phyloP scores from a whole-genome alignment of 139 green algal species.

The Chlorella vulgaris region DNA sequence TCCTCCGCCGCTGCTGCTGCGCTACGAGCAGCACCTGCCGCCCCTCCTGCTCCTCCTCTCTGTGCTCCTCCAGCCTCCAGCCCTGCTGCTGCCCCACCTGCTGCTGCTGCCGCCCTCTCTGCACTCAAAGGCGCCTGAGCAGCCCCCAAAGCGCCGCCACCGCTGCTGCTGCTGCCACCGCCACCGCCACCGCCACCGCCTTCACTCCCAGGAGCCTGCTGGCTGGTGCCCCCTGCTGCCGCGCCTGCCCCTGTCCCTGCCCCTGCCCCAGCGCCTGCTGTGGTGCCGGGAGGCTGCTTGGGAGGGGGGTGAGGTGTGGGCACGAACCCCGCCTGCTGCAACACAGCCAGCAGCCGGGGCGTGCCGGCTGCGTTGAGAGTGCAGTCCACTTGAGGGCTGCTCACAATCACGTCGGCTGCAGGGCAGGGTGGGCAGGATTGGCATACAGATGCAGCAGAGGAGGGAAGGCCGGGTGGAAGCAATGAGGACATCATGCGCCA shows the following conservation, averaged over 20 bases:
- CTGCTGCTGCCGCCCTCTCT: neutral
- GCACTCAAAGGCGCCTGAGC: too few species aligned
- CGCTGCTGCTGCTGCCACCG: too few species aligned
- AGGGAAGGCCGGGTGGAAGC: neutral
- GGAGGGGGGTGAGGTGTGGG: neutral
- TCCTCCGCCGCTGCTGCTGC: neutral
- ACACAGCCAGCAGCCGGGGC: conserved; percentile 5
- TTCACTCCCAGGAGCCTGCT: neutral
- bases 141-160: too few species aligned
- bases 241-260: neutral
- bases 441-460: neutral
- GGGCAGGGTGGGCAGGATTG: neutral
- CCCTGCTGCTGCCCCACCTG: neutral
- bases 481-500: neutral
- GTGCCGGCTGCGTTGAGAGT: neutral
- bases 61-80: too few species aligned
- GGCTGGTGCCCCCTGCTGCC: neutral
- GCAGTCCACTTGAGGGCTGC: conserved; percentile 1
- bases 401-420: conserved; percentile 20
- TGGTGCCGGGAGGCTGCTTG: neutral
- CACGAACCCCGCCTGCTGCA: neutral
- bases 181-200: neutral
- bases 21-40: neutral
- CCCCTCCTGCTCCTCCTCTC: neutral
- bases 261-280: neutral